These are phyloP conservation scores for Osmanthus fragrans DNA, from an alignment of 257 asterid species.

Conservation along the genomic window DNA sequence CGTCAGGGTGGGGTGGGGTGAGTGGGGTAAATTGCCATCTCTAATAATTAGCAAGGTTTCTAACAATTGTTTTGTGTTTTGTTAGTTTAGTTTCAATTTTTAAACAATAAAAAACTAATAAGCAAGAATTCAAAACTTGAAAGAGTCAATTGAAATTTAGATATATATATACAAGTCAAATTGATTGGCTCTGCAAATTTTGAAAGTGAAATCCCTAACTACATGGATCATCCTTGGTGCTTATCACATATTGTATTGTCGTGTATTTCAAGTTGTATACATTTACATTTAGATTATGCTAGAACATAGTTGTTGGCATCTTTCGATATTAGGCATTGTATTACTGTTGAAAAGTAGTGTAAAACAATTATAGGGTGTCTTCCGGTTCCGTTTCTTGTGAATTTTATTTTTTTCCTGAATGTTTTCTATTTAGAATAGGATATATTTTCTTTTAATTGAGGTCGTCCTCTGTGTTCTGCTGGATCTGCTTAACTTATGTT, in stretches of 20 bases:
- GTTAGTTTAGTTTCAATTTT: too few species aligned
- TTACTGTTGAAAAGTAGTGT: background rate
- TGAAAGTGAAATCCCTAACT: background rate
- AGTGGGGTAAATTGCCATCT: too few species aligned
- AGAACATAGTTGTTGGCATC: background rate
- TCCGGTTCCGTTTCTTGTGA: background rate
- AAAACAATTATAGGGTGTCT: background rate
- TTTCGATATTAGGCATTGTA: background rate
- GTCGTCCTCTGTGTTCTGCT: too few species aligned
- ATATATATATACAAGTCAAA: too few species aligned
- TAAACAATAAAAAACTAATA: too few species aligned
- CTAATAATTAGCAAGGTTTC: too few species aligned
- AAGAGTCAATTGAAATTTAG: too few species aligned
- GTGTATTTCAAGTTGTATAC: background rate
- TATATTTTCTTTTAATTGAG: background rate
- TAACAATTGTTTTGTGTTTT: background rate
- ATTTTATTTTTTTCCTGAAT: background rate
- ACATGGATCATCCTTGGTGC: background rate
- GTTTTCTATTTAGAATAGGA: background rate
- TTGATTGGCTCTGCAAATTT: slow-evolving; percentile 66
- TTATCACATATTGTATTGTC: slow-evolving; percentile 3
- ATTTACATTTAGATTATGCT: background rate
- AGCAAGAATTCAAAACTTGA: too few species aligned
- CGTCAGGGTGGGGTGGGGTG: too few species aligned
- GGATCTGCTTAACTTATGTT: too few species aligned